phyloP scores from a whole-genome alignment of 2,329 filamentous ascomycete genomes.

The Alternaria dauci region DNA sequence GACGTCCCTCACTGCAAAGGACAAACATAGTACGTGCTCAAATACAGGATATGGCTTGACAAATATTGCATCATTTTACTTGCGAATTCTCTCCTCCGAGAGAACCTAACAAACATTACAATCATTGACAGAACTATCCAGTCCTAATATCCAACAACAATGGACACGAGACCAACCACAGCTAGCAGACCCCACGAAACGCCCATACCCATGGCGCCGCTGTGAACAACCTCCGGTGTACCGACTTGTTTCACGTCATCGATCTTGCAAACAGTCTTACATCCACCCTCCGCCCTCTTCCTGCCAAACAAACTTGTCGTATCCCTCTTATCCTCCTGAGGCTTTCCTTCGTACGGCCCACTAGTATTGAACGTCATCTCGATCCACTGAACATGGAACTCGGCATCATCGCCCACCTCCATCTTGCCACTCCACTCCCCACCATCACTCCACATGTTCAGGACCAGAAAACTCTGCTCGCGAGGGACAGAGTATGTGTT shows the following conservation, averaged over 20 bases:
- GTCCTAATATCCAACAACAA: constrained; percentile 27
- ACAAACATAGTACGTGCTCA: neutral
- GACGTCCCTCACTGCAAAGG: rapidly evolving
- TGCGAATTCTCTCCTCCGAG: too few relatives aligned
- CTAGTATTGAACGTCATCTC: constrained; percentile 64
- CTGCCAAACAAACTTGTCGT: constrained; percentile 21
- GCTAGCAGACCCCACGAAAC: constrained; percentile 41
- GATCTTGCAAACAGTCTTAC: constrained; percentile 49
- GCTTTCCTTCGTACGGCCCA: constrained; percentile 41
- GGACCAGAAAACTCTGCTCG: constrained; percentile 61
- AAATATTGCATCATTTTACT: neutral
- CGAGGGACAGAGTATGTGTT: constrained; percentile 66
- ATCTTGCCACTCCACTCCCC: constrained; percentile 69
- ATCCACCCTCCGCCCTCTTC: constrained; percentile 39
- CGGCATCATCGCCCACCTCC: constrained; percentile 59
- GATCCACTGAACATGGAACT: constrained; percentile 69
- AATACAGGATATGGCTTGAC: rapidly evolving
- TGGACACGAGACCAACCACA: constrained; percentile 31
- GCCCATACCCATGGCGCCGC: constrained; percentile 24
- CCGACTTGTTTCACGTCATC: constrained; percentile 47
- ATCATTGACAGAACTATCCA: neutral
- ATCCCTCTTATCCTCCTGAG: constrained; percentile 27
- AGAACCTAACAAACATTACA: neutral
- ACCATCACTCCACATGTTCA: constrained; percentile 70
- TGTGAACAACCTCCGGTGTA: constrained; percentile 46